A percentile compares a stretch with the other conserved stretches of the same genome.
Evolutionary conservation across 179 eudicot species (phyloP).

Genomic region (Sideroxylon spinosum): DNA sequence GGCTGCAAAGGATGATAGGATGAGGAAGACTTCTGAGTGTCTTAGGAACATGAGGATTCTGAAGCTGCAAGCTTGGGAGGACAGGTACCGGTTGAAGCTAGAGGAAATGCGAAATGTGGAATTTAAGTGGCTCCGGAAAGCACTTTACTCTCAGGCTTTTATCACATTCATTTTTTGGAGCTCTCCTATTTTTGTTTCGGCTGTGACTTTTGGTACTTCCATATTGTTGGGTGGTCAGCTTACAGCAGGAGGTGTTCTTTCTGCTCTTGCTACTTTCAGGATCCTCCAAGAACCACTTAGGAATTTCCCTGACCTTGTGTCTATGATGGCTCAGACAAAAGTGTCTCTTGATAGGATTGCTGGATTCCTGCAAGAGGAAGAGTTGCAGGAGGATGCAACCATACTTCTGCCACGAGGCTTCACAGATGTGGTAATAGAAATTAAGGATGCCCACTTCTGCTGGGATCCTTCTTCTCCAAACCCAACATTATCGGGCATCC

Average conservation of each 20-base stretch:
- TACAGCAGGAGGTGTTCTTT: conserved; percentile 81
- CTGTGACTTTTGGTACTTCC: conserved; percentile 75
- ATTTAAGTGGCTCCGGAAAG: conserved; percentile 71
- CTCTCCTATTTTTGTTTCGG: conserved; percentile 85
- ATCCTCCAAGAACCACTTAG: conserved; percentile 89
- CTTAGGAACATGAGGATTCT: conserved; percentile 82
- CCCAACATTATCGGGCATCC: conserved; percentile 57
- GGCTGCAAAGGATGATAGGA: conserved; percentile 85
- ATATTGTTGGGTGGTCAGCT: conserved; percentile 70
- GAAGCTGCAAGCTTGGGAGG: conserved; percentile 94
- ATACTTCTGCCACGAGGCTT: conserved; percentile 47
- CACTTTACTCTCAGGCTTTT: conserved; percentile 80
- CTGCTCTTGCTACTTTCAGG: conserved; percentile 87
- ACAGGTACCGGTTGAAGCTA: conserved; percentile 51
- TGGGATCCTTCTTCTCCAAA: conserved; percentile 62
- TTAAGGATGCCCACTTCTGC: conserved; percentile 58
- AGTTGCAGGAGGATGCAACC: conserved; percentile 72
- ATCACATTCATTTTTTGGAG: conserved; percentile 86
- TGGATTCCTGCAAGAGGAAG: conserved; percentile 65
- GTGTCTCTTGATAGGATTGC: conserved; percentile 83
- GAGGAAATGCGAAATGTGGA: conserved; percentile 81
- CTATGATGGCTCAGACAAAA: conserved; percentile 94
- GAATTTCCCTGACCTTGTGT: conserved; percentile 81
- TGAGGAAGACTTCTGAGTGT: conserved; percentile 86
- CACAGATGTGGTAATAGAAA: conserved; percentile 64